These are phyloP conservation scores for Colletotrichum sp. DNA, from an alignment of 2,329 filamentous ascomycete genomes.

Conservation along the genomic window DNA sequence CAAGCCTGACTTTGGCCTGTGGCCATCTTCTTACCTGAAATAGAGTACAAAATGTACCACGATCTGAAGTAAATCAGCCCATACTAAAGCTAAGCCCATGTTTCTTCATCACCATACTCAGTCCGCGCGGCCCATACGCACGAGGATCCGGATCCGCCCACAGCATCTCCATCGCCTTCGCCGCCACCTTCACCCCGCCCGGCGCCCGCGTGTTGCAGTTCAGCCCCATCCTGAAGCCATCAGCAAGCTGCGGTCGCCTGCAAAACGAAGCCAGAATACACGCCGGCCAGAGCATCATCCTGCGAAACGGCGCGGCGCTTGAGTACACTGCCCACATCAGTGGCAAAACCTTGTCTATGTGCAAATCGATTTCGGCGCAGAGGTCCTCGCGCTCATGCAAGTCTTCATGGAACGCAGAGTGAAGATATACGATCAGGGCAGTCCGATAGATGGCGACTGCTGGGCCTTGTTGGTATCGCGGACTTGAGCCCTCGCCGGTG, in stretches of 20 bases:
- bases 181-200: background rate
- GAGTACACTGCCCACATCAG: background rate
- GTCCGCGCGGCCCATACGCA: background rate
- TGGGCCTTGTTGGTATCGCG: background rate
- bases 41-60: background rate
- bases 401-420: background rate
- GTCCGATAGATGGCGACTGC: background rate
- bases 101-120: background rate
- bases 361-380: background rate
- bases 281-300: background rate
- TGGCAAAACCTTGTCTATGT: background rate
- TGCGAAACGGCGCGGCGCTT: background rate
- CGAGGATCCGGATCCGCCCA: background rate
- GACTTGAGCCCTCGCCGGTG: background rate
- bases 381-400: background rate
- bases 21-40: fast-evolving
- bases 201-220: background rate
- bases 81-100: background rate
- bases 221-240: background rate
- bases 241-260: background rate
- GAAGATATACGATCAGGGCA: background rate
- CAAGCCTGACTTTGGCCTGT: fast-evolving
- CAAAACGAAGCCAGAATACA: background rate
- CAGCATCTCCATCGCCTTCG: background rate
- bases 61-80: background rate